Conservation (phyloP, 148 eudicot genomes). For the Camellia sinensis region DNA sequence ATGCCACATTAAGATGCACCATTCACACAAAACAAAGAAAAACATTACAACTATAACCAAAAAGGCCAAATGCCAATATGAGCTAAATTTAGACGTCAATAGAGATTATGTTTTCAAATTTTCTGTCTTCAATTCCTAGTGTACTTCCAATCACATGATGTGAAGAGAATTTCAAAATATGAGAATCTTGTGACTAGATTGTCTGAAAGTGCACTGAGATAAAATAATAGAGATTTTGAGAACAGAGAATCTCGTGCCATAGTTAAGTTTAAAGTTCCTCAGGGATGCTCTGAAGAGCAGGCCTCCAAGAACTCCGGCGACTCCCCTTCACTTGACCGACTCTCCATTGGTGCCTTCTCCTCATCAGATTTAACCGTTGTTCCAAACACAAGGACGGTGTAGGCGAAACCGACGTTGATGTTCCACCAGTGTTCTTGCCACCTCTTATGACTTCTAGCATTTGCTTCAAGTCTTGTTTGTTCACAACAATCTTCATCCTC, state of each 20-base stretch:
- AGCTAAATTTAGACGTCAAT: neutral
- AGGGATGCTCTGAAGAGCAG: constrained; percentile 66
- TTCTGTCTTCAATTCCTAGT: no score
- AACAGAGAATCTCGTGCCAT: no score
- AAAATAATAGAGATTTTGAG: no score
- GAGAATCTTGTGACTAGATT: no score
- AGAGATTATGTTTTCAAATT: no score
- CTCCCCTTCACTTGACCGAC: constrained; percentile 17
- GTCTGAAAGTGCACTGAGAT: no score
- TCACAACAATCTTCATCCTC: constrained; percentile 53
- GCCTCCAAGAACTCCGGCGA: constrained; percentile 45
- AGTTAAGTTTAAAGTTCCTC: constrained; percentile 29
- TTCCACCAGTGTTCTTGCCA: neutral
- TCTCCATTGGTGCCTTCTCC: constrained; percentile 33
- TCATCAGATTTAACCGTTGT: constrained; percentile 43
- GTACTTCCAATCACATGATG: no score
- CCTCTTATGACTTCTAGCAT: constrained; percentile 37
- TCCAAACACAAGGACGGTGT: constrained; percentile 27
- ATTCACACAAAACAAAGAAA: neutral
- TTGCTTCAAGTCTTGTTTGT: constrained; percentile 47
- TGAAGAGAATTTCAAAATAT: no score
- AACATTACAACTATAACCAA: neutral
- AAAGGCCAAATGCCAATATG: neutral
- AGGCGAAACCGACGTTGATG: neutral
- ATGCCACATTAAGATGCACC: neutral